Base-by-base conservation (phyloP, 768 basidiomycete genomes). In the Suillus subluteus region DNA sequence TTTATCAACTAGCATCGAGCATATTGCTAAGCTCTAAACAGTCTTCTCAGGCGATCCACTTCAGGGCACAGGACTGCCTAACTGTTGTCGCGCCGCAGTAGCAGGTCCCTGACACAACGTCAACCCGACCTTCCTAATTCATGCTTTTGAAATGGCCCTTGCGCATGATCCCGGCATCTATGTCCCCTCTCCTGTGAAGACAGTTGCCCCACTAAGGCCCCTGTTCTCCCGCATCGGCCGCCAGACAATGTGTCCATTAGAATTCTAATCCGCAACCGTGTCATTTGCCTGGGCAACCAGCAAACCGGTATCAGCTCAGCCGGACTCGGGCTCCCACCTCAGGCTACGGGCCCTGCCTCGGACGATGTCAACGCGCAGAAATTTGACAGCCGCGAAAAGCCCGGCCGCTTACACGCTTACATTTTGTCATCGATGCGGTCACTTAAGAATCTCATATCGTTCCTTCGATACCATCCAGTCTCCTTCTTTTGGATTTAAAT, bases 361-460 rank as follows among this genome's bases (percentile, higher is more conserved):
- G 58, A 41, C 16, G 18, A 59, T 41, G 26, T 38, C 23, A 58
- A 58, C 44, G 11, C 8, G 37, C 23, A 37, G n/a, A 23, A 46
- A 40, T 37, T 64, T 37, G 62, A 64, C 63, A 64, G 41, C 43
- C 48, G 50, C 63, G 65, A 66, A 52, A 63, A 66, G 43, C 62
- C 52, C 63, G 65, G 63, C 40, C 18, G 65, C 43, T 64, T 63
- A 64, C 48, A 63, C 63, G 50, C 41, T 38, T 44, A 23, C 65
- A 21, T 64, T 64, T 32, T 41, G 23, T n/a, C 37, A 58, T 12
- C 37, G 37, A 32, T 40, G 16, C 63, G 52, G 50, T 21, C 63
- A 64, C 62, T 61, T n/a, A 40, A 62, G 58, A 64, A 64, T 62
- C 38, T 18, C 12, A 21, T 35, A 26, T 40, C 32, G 6, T 62